Conservation (phyloP, 2,329 filamentous ascomycete genomes). For the Beauveria sp. region DNA sequence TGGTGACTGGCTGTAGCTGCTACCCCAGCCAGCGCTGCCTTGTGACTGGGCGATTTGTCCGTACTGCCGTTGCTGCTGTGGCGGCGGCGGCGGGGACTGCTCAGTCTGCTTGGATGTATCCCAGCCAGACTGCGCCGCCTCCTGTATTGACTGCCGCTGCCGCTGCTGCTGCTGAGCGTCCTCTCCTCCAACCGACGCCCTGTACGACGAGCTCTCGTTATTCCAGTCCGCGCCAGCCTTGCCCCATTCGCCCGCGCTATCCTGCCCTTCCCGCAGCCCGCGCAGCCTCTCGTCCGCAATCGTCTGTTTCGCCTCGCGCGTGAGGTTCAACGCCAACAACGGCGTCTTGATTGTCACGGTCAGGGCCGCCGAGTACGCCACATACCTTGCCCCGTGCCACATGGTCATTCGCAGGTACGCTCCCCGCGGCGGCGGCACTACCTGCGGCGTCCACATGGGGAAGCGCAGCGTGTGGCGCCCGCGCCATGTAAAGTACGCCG, state of each 20-base stretch:
- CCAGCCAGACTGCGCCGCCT: conserved; percentile 15
- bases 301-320: conserved; percentile 7
- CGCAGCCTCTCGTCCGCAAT: neutral
- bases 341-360: conserved; percentile 21
- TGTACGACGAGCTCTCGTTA: neutral
- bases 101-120: conserved; percentile 2
- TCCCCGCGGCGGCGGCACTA: conserved; percentile 23
- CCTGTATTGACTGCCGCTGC: conserved; percentile 3
- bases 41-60: neutral
- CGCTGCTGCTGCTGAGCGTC: conserved; percentile 6
- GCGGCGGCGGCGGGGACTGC: neutral
- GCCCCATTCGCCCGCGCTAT: neutral
- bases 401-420: conserved; percentile 19
- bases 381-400: conserved; percentile 32
- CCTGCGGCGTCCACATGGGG: conserved; percentile 31
- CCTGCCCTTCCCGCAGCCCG: neutral
- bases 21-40: conserved; percentile 3
- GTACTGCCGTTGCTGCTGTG: neutral
- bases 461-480: conserved; percentile 30
- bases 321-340: conserved; percentile 23
- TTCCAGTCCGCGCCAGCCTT: neutral
- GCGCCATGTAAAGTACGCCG: conserved; percentile 20
- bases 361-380: conserved; percentile 23
- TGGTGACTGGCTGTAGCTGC: neutral
- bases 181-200: neutral